These are phyloP conservation scores for Delphinella strobiligena DNA, from an alignment of 2,329 filamentous ascomycete species.

Conservation along the genomic window DNA sequence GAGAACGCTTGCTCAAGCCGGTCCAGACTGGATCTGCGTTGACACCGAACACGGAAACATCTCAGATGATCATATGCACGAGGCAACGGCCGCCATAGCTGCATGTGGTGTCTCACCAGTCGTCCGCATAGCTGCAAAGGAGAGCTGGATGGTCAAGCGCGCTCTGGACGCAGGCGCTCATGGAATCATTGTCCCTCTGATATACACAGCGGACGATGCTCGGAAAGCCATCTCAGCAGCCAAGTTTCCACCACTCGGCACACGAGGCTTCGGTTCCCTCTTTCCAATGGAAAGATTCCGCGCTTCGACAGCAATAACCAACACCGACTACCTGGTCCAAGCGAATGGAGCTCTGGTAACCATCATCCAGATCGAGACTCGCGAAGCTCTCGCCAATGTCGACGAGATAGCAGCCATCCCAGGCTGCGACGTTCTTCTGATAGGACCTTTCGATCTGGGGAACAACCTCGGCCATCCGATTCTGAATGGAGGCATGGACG, in stretches of 20 bases:
- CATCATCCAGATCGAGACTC: slow-evolving; percentile 37
- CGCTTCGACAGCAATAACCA: slow-evolving; percentile 16
- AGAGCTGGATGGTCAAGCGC: slow-evolving; percentile 51
- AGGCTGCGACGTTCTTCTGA: slow-evolving; percentile 41
- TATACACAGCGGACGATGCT: slow-evolving; percentile 42
- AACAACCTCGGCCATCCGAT: slow-evolving; percentile 46
- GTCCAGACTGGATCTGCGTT: slow-evolving; percentile 43
- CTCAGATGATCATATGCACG: slow-evolving; percentile 42
- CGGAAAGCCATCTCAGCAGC: slow-evolving; percentile 37
- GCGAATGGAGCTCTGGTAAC: slow-evolving; percentile 43
- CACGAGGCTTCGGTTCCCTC: slow-evolving; percentile 44
- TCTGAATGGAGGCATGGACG: slow-evolving; percentile 32
- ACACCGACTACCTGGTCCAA: slow-evolving; percentile 39
- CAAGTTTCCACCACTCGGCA: slow-evolving; percentile 44
- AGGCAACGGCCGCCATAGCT: slow-evolving; percentile 39
- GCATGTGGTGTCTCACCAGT: slow-evolving; percentile 31
- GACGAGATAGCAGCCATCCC: slow-evolving; percentile 40
- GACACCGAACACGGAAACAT: slow-evolving; percentile 47
- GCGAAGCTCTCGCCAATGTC: slow-evolving; percentile 27
- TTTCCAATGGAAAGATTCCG: slow-evolving; percentile 31
- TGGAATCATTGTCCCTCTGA: slow-evolving; percentile 43
- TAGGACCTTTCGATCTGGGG: slow-evolving; percentile 45
- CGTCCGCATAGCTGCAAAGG: slow-evolving; percentile 41
- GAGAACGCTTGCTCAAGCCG: slow-evolving; percentile 39
- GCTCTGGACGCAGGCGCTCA: slow-evolving; percentile 49